Percentiles rank a stretch among this genome's conserved stretches.
Conservation (phyloP, 2,329 filamentous ascomycete genomes). For the Colletotrichum costaricense region DNA sequence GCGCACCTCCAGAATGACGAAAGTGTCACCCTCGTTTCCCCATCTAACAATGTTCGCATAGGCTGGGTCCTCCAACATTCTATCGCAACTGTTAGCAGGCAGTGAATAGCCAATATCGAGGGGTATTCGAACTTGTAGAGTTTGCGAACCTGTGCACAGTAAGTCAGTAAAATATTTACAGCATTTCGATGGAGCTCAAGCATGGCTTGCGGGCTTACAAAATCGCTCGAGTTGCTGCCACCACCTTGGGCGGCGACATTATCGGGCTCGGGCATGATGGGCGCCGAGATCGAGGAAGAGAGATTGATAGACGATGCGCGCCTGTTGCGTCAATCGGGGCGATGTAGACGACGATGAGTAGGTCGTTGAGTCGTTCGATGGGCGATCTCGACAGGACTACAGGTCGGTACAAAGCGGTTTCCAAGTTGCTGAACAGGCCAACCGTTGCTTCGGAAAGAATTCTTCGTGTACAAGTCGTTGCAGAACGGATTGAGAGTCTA, state of each 20-base stretch:
- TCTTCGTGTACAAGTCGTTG: conserved; percentile 12
- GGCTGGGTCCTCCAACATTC: conserved; percentile 95
- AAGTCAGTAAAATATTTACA: conserved; percentile 42
- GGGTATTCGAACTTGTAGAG: conserved; percentile 85
- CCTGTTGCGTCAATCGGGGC: not conserved
- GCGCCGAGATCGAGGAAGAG: conserved; percentile 23
- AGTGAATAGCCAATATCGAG: conserved; percentile 14
- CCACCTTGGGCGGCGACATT: conserved; percentile 54
- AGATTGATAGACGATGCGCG: not conserved
- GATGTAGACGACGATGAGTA: not conserved
- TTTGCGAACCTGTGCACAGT: conserved; percentile 82
- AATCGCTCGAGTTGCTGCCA: conserved; percentile 91
- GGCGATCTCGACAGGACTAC: not conserved
- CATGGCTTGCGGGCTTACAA: conserved; percentile 71
- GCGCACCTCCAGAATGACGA: conserved; percentile 93
- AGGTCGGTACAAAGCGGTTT: not conserved
- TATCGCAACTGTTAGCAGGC: conserved; percentile 55
- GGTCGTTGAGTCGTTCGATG: not conserved
- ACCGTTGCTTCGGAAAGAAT: not conserved
- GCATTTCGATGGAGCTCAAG: conserved; percentile 22
- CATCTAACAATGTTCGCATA: conserved; percentile 94
- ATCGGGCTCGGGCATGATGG: conserved; percentile 50
- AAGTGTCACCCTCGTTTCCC: conserved; percentile 94
- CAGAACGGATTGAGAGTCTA: conserved; percentile 7
- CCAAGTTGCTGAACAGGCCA: conserved; percentile 4